Conservation (phyloP, 805 yeast species). For the Wickerhamia fluorescens region DNA sequence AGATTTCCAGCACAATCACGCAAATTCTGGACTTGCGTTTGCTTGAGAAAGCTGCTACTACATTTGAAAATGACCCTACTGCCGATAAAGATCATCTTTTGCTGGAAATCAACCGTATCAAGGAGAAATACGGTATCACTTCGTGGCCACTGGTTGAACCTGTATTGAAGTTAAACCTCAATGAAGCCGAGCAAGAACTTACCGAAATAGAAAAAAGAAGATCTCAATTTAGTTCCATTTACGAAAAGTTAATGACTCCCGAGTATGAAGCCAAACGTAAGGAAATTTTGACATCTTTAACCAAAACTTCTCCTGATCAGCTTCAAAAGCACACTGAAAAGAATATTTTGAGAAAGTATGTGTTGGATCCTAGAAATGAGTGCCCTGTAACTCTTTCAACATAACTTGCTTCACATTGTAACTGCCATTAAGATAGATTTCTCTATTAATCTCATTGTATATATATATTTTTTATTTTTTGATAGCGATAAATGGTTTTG, state of each 20-base stretch:
- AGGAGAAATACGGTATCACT: constrained; percentile 28
- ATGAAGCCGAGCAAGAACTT: constrained; percentile 20
- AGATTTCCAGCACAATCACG: constrained; percentile 18
- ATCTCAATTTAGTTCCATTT: constrained; percentile 20
- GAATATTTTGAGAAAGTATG: constrained; percentile 65
- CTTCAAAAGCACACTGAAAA: constrained; percentile 52
- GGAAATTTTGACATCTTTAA: constrained; percentile 21
- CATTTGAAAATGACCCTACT: constrained; percentile 16
- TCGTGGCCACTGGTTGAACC: constrained; percentile 39
- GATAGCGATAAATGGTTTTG: too few relatives aligned
- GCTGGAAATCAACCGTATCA: constrained; percentile 28
- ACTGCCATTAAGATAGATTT: too few relatives aligned
- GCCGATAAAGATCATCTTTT: constrained; percentile 17
- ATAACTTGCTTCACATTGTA: too few relatives aligned
- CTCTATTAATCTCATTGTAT: too few relatives aligned
- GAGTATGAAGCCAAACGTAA: constrained; percentile 19
- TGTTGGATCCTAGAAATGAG: constrained; percentile 25
- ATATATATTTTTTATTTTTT: too few relatives aligned
- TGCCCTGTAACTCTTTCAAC: constrained; percentile 5
- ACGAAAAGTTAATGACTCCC: constrained; percentile 25
- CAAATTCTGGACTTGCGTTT: constrained; percentile 32
- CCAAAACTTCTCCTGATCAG: constrained; percentile 27
- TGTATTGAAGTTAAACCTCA: constrained; percentile 26
- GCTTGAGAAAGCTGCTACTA: constrained; percentile 24
- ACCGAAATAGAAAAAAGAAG: constrained; percentile 21